Conservation (phyloP, 2,329 filamentous ascomycete genomes). For the Penicillium brasilianum region DNA sequence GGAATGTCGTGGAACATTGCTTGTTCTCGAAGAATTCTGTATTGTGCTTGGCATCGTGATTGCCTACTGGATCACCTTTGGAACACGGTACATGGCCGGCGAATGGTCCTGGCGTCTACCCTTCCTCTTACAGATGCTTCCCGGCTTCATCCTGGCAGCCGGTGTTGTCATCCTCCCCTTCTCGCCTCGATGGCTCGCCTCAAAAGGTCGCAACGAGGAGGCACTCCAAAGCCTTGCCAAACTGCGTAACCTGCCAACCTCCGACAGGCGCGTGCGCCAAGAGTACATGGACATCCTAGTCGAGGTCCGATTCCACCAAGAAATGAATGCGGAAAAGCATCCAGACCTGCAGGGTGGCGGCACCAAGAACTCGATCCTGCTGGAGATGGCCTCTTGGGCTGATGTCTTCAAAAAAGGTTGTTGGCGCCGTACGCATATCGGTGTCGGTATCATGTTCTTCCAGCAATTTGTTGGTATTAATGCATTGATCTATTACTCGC, state of each 20-base stretch:
- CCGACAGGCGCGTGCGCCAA: conserved; percentile 56
- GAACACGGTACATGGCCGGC: conserved; percentile 49
- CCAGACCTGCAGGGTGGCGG: conserved; percentile 43
- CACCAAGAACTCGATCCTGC: conserved; percentile 45
- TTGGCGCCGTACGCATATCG: conserved; percentile 58
- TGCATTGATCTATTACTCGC: conserved; percentile 65
- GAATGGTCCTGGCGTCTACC: conserved; percentile 57
- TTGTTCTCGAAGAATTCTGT: conserved; percentile 50
- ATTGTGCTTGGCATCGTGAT: conserved; percentile 51
- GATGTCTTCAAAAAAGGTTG: conserved; percentile 59
- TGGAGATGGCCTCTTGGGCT: conserved; percentile 56
- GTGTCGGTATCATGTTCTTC: conserved; percentile 61
- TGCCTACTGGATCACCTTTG: conserved; percentile 51
- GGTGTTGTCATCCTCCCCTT: conserved; percentile 57
- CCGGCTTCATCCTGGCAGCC: conserved; percentile 43
- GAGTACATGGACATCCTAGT: conserved; percentile 59
- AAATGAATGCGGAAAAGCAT: conserved; percentile 49
- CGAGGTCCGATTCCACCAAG: conserved; percentile 59
- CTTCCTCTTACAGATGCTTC: conserved; percentile 55
- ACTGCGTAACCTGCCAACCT: conserved; percentile 55
- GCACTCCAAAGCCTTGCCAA: conserved; percentile 54
- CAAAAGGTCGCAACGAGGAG: conserved; percentile 55
- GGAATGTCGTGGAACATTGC: conserved; percentile 54
- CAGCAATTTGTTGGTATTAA: conserved; percentile 63
- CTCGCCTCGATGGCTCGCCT: conserved; percentile 61